Conservation (phyloP, 192 early-diverging fungal species). For the Coemansia sp. region DNA sequence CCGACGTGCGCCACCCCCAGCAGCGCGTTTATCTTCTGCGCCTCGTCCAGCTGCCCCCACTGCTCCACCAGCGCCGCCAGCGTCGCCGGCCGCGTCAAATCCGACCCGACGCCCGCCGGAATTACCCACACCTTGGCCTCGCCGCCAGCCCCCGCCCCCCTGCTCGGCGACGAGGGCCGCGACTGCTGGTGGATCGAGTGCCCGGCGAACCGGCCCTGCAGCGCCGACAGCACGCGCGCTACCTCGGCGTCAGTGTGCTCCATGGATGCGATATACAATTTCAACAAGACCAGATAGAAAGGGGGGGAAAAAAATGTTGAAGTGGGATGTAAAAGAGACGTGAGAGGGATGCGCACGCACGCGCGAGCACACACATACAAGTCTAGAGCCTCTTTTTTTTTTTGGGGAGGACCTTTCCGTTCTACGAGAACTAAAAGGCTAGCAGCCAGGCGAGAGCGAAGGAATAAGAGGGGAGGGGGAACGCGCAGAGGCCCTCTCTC, state of each 20-base stretch:
- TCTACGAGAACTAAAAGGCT: not conserved
- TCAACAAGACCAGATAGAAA: too few relatives aligned
- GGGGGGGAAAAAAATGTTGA: too few relatives aligned
- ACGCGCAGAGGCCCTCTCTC: not conserved
- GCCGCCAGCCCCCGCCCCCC: not conserved
- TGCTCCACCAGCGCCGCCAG: constrained; percentile 15
- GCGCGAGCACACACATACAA: too few relatives aligned
- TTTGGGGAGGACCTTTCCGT: constrained; percentile 7
- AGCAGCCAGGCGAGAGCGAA: too few relatives aligned
- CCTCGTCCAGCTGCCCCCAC: constrained; percentile 42
- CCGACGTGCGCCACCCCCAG: constrained; percentile 48
- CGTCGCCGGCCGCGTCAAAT: constrained; percentile 25
- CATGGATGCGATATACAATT: constrained; percentile 1
- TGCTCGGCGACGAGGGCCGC: not conserved
- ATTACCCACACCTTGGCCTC: constrained; percentile 7
- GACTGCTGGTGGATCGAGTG: constrained; percentile 1
- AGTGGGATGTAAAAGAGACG: not conserved
- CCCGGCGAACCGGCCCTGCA: constrained; percentile 3
- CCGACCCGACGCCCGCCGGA: constrained; percentile 41
- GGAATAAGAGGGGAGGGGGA: too few relatives aligned
- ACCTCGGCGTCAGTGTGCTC: not conserved
- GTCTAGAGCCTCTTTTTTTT: too few relatives aligned
- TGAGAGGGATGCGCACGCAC: too few relatives aligned
- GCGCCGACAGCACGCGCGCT: not conserved
- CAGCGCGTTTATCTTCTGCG: constrained; percentile 42